phyloP scores from a whole-genome alignment of 2,329 filamentous ascomycete genomes.

The Akanthomyces uredinophilus region DNA sequence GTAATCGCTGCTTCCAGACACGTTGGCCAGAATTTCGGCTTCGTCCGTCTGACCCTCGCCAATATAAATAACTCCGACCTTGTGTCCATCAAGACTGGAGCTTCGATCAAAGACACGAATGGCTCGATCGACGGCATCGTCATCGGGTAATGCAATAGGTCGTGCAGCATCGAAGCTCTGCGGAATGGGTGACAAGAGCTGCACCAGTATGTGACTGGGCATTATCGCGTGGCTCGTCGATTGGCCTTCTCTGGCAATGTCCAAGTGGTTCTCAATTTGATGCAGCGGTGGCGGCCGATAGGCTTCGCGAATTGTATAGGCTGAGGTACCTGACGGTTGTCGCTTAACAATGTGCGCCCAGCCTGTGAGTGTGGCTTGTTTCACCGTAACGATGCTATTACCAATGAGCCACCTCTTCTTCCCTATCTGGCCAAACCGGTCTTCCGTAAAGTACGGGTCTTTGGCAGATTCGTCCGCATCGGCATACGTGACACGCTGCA shows the following conservation, averaged over 20 bases:
- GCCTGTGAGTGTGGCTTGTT: constrained; percentile 61
- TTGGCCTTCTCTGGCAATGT: constrained; percentile 45
- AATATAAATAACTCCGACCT: constrained; percentile 91
- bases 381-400: constrained; percentile 68
- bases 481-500: constrained; percentile 82
- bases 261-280: constrained; percentile 44
- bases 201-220: constrained; percentile 69
- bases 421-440: constrained; percentile 60
- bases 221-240: constrained; percentile 56
- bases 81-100: constrained; percentile 89
- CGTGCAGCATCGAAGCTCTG: constrained; percentile 55
- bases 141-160: constrained; percentile 68
- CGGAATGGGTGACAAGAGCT: constrained; percentile 59
- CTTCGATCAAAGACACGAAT: constrained; percentile 80
- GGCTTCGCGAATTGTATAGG: constrained; percentile 55
- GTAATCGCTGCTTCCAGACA: constrained; percentile 81
- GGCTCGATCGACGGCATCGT: constrained; percentile 66
- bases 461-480: constrained; percentile 73
- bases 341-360: constrained; percentile 68
- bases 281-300: constrained; percentile 54
- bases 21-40: constrained; percentile 79
- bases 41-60: constrained; percentile 81
- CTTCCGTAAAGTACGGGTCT: constrained; percentile 59
- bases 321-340: constrained; percentile 63
- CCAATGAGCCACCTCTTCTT: constrained; percentile 69